Percentiles rank a stretch among this genome's conserved stretches.
These are phyloP conservation scores for Hawksworthiomyces lignivorus DNA, from an alignment of 2,329 filamentous ascomycete species.

Conservation along the genomic window DNA sequence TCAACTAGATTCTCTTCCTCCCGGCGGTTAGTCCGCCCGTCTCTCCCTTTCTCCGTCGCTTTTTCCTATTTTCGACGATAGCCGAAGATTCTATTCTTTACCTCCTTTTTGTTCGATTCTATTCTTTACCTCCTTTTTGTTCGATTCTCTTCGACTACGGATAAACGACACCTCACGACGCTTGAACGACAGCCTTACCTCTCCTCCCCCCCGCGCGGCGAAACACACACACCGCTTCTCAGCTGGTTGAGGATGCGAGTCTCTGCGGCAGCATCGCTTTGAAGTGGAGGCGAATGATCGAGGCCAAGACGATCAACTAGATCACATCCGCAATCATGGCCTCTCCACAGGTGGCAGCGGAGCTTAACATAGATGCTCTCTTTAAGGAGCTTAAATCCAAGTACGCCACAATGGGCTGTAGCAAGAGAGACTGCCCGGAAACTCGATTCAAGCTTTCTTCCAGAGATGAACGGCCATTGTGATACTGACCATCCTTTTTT, in stretches of 20 bases:
- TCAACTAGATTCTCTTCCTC: too few relatives aligned
- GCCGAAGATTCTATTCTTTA: too few relatives aligned
- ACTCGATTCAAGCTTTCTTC: too few relatives aligned
- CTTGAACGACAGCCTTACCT: not conserved
- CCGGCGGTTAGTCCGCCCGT: too few relatives aligned
- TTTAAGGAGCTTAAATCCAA: slow-evolving; percentile 49
- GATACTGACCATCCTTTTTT: slow-evolving; percentile 2
- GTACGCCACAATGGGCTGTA: slow-evolving; percentile 23
- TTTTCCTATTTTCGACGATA: too few relatives aligned
- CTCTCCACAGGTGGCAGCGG: slow-evolving; percentile 30
- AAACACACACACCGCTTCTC: not conserved
- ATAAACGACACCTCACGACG: too few relatives aligned
- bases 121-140: too few relatives aligned
- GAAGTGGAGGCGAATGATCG: slow-evolving; percentile 12
- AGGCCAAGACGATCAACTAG: not conserved
- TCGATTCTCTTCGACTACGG: too few relatives aligned
- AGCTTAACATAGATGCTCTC: slow-evolving; percentile 48
- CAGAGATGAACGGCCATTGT: too few relatives aligned
- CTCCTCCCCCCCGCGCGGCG: not conserved
- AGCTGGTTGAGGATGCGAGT: slow-evolving; percentile 14
- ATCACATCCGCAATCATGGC: slow-evolving; percentile 13
- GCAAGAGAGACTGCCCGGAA: not conserved
- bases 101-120: too few relatives aligned
- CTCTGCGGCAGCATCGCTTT: slow-evolving; percentile 13
- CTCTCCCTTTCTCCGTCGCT: too few relatives aligned